Percentiles rank a stretch among this genome's conserved stretches.
phyloP scores from a whole-genome alignment of 345 rosid species.

The Firmiana major region DNA sequence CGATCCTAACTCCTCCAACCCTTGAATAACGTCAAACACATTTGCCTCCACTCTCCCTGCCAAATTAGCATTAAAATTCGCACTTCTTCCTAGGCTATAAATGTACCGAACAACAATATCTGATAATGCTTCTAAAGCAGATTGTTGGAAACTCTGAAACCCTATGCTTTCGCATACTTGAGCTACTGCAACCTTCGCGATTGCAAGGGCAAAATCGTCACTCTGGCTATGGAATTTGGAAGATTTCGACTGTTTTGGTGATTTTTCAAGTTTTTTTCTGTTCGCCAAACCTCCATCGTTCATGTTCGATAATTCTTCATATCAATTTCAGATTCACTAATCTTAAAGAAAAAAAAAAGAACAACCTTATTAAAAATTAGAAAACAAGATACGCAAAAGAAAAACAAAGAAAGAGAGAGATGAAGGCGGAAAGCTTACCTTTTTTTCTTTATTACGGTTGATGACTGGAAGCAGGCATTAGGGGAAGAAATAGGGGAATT shows the following conservation, averaged over 20 bases:
- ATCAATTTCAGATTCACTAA: conserved; percentile 31
- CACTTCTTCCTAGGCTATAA: conserved; percentile 50
- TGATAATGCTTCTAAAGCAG: conserved; percentile 65
- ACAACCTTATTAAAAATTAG: neutral
- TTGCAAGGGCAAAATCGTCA: conserved; percentile 47
- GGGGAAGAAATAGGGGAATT: neutral
- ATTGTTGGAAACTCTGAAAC: conserved; percentile 68
- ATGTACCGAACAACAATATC: conserved; percentile 55
- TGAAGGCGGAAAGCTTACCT: neutral
- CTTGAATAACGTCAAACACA: conserved; percentile 63
- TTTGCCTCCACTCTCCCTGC: conserved; percentile 65
- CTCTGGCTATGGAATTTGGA: neutral
- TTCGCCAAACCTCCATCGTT: conserved; percentile 74
- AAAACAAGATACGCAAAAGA: too few relatives aligned
- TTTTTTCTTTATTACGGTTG: neutral
- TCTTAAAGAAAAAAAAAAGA: conserved; percentile 7
- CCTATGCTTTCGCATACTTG: conserved; percentile 74
- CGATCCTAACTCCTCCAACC: conserved; percentile 61
- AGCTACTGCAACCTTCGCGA: conserved; percentile 63
- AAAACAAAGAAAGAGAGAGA: neutral
- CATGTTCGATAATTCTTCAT: conserved; percentile 68
- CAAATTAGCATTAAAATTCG: conserved; percentile 49
- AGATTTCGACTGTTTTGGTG: neutral
- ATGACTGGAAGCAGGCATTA: neutral
- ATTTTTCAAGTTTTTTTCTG: conserved; percentile 38